Percentiles rank a stretch among this genome's conserved stretches.
Conservation (phyloP, 1,139 yeast species). For the Taphrina communis region DNA sequence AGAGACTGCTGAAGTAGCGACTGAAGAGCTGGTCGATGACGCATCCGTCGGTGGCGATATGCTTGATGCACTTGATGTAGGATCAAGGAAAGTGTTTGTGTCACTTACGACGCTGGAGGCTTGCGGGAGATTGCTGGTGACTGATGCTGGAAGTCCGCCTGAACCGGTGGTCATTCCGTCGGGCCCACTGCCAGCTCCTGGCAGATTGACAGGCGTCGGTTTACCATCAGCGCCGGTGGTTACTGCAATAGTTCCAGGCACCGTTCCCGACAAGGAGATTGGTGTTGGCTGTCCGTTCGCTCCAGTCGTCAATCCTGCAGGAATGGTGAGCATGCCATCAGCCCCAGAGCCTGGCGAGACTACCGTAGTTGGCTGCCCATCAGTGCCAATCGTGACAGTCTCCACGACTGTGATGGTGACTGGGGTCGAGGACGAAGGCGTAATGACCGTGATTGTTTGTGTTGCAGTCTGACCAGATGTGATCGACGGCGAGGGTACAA, state of each 20-base stretch:
- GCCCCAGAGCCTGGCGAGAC: not conserved
- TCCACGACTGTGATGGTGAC: not conserved
- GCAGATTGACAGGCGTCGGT: not conserved
- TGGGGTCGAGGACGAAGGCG: not conserved
- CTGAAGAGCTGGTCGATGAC: not conserved
- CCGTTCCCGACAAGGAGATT: constrained; percentile 2
- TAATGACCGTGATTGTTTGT: not conserved
- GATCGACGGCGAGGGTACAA: not conserved
- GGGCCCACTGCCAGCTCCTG: not conserved
- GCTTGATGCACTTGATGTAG: not conserved
- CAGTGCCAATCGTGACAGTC: not conserved
- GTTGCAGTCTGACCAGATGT: not conserved
- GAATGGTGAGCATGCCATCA: not conserved
- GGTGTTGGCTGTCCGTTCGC: constrained; percentile 4
- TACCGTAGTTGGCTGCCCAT: not conserved
- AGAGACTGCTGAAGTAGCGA: not conserved
- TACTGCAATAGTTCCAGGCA: not conserved
- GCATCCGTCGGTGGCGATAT: not conserved
- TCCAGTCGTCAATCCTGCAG: not conserved
- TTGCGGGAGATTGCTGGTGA: not conserved
- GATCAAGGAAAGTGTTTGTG: not conserved
- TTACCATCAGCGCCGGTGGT: constrained; percentile 6
- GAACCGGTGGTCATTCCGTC: not conserved
- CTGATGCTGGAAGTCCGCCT: not conserved
- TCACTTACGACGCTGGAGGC: not conserved